phyloP scores from a whole-genome alignment of 1,139 yeast species.

The Zygoascus meyerae region DNA sequence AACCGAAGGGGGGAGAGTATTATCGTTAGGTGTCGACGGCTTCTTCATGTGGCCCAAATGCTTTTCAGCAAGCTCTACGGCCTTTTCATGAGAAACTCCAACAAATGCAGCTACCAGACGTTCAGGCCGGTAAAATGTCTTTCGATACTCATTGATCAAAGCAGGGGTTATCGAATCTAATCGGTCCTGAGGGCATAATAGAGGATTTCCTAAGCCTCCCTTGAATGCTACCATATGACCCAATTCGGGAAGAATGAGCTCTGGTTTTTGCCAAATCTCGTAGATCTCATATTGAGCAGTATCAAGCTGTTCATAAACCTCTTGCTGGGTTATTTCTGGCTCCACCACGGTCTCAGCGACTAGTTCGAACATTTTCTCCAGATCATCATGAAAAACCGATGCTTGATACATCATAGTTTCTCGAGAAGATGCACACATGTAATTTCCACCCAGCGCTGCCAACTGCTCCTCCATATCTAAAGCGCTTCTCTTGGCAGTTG shows the following conservation, averaged over 20 bases:
- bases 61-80: constrained; percentile 56
- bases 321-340: constrained; percentile 65
- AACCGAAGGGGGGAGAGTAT: constrained; percentile 16
- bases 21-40: constrained; percentile 13
- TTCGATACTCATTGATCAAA: constrained; percentile 57
- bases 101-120: constrained; percentile 82
- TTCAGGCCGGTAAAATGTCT: constrained; percentile 69
- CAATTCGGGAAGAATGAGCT: constrained; percentile 77
- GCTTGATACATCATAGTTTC: constrained; percentile 93
- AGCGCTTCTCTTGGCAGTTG: constrained; percentile 60
- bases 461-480: constrained; percentile 68
- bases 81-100: constrained; percentile 70
- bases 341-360: constrained; percentile 73
- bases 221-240: constrained; percentile 78
- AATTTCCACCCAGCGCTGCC: constrained; percentile 85
- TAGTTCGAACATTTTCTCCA: constrained; percentile 73
- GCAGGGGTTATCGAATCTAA: constrained; percentile 50
- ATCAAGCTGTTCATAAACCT: constrained; percentile 64
- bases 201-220: constrained; percentile 79
- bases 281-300: constrained; percentile 78
- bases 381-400: constrained; percentile 81
- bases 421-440: constrained; percentile 88
- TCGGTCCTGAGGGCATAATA: constrained; percentile 72
- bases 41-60: constrained; percentile 58
- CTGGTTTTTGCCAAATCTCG: constrained; percentile 82